phyloP scores from a whole-genome alignment of 805 yeast genomes.

The Barnettozyma pratensis region DNA sequence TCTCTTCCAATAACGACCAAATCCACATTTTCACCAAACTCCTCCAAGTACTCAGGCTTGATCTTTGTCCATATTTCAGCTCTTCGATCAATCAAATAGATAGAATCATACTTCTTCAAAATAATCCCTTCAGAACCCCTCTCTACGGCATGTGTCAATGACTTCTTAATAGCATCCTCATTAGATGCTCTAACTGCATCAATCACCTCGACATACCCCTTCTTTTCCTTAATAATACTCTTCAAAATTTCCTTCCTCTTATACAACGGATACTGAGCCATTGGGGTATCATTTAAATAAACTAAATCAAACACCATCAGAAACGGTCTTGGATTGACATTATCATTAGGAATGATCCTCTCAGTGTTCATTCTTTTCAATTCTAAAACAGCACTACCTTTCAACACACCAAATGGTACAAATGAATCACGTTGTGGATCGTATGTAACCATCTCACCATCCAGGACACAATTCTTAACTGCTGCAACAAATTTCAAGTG shows the following conservation, averaged over 20 bases:
- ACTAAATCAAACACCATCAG: conserved; percentile 71
- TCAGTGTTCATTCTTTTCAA: conserved; percentile 24
- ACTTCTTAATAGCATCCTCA: conserved; percentile 48
- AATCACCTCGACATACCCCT: conserved; percentile 43
- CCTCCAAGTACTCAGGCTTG: conserved; percentile 85
- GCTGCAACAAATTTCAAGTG: conserved; percentile 35
- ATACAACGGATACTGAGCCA: conserved; percentile 48
- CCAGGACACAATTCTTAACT: conserved; percentile 44
- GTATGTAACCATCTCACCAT: conserved; percentile 93
- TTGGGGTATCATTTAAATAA: conserved; percentile 58
- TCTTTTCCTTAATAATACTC: conserved; percentile 37
- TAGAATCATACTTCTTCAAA: conserved; percentile 56
- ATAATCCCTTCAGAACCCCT: conserved; percentile 78
- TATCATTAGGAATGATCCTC: conserved; percentile 29
- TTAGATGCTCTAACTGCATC: conserved; percentile 34
- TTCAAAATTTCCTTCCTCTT: conserved; percentile 51
- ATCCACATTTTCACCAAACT: conserved; percentile 84
- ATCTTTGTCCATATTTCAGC: conserved; percentile 77
- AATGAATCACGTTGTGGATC: conserved; percentile 53
- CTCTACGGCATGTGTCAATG: conserved; percentile 54
- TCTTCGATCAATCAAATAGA: conserved; percentile 58
- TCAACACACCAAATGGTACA: conserved; percentile 78
- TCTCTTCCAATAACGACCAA: conserved; percentile 73
- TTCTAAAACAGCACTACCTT: conserved; percentile 59
- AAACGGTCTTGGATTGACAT: conserved; percentile 41